phyloP scores from a whole-genome alignment of 345 rosid genomes.

The Hypericum perforatum region DNA sequence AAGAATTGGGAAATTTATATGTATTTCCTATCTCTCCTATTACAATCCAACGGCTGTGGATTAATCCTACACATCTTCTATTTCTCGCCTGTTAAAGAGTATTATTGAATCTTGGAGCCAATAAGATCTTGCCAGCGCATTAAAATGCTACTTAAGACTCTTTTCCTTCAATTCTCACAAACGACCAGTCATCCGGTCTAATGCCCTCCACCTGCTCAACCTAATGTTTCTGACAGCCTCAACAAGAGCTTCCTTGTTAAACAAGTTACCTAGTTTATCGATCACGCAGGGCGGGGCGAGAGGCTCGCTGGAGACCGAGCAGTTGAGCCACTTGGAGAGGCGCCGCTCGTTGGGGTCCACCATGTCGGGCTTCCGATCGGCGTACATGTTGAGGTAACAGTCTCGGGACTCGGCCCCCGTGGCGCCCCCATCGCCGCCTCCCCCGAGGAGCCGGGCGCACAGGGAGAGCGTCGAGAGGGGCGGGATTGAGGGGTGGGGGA shows the following conservation, averaged over 20 bases:
- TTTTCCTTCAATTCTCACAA: too few species aligned
- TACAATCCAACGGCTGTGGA: too few species aligned
- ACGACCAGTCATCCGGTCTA: too few species aligned
- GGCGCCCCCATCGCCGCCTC: conserved; percentile 98
- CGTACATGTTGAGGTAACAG: conserved; percentile 96
- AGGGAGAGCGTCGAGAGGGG: conserved; percentile 51
- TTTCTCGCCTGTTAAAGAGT: too few species aligned
- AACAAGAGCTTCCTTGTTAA: conserved; percentile 74
- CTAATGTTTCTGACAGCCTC: too few species aligned
- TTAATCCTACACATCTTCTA: too few species aligned
- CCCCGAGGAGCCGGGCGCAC: conserved; percentile 51
- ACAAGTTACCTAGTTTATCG: conserved; percentile 74
- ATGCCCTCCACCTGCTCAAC: too few species aligned
- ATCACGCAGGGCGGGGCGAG: conserved; percentile 70
- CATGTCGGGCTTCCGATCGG: conserved; percentile 84
- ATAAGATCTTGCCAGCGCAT: too few species aligned
- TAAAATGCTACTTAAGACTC: too few species aligned
- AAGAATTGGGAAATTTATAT: too few species aligned
- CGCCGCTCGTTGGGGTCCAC: conserved; percentile 89
- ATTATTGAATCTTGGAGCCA: too few species aligned
- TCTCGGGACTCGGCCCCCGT: conserved; percentile 95
- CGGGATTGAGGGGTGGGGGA: conserved; percentile 35
- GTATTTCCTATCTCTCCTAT: too few species aligned
- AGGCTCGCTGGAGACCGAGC: conserved; percentile 74
- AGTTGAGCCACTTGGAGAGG: conserved; percentile 77